Conservation (phyloP, 1,284 basidiomycete species). For the Coriolopsis trogii region DNA sequence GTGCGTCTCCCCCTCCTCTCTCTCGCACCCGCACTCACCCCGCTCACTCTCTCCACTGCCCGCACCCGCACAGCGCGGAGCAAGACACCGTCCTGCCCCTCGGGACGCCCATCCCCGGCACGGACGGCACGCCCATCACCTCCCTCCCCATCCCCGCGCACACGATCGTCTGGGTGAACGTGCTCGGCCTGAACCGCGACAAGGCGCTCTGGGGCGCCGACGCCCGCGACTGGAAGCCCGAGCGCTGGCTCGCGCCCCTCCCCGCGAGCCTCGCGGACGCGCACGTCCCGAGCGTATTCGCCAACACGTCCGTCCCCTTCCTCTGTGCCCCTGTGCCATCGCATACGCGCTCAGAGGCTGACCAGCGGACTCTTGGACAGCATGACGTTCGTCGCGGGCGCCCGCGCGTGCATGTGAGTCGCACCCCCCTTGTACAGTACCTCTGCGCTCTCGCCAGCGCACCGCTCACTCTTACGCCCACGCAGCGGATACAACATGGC, state of each 20-base stretch:
- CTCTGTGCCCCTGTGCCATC: not conserved
- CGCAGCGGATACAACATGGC: conserved; percentile 9
- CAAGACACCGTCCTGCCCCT: conserved; percentile 11
- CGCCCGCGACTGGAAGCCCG: conserved; percentile 44
- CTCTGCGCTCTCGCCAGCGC: too few relatives aligned
- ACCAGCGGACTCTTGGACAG: conserved; percentile 7
- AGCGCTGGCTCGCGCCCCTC: conserved; percentile 37
- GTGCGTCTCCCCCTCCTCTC: not conserved
- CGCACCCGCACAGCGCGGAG: conserved; percentile 32
- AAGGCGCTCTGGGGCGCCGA: conserved; percentile 44
- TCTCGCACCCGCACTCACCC: conserved; percentile 18
- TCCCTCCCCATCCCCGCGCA: conserved; percentile 16
- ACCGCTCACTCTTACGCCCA: not conserved
- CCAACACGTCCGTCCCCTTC: conserved; percentile 23
- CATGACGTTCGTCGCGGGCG: conserved; percentile 32
- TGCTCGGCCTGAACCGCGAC: conserved; percentile 25
- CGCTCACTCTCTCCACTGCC: not conserved
- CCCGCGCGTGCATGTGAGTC: conserved; percentile 32
- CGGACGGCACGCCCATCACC: conserved; percentile 1
- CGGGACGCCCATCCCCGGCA: conserved; percentile 1
- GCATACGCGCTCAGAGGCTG: not conserved
- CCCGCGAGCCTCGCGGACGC: conserved; percentile 27
- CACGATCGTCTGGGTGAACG: conserved; percentile 15
- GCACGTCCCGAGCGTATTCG: conserved; percentile 29
- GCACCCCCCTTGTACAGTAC: too few relatives aligned